phyloP scores from a whole-genome alignment of 176 grass and related monocot species.

The Musa troglodytarum region DNA sequence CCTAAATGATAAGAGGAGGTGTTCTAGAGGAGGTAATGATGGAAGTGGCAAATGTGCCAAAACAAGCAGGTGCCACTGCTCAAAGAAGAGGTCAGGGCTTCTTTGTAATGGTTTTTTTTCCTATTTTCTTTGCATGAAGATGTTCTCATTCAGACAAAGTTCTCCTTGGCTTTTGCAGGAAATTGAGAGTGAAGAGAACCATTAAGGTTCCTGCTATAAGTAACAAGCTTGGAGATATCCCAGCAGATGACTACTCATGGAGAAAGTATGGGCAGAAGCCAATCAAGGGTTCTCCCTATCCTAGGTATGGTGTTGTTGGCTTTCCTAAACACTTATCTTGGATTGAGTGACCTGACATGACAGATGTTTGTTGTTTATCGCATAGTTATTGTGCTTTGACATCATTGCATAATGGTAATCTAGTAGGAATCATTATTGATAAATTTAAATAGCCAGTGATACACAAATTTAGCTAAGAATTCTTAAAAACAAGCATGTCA shows the following conservation, averaged over 20 bases:
- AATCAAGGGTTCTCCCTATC: constrained; percentile 98
- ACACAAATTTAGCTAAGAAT: not conserved
- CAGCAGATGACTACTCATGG: constrained; percentile 88
- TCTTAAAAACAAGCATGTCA: too few relatives aligned
- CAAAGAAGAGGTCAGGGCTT: constrained; percentile 79
- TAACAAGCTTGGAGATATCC: constrained; percentile 92
- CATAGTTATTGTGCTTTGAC: not conserved
- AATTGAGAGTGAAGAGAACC: constrained; percentile 79
- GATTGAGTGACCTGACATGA: too few relatives aligned
- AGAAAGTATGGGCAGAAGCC: constrained; percentile 97
- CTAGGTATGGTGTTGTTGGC: constrained; percentile 47
- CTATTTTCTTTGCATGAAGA: not conserved
- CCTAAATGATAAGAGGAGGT: constrained; percentile 50
- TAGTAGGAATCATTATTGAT: not conserved
- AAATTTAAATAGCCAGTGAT: not conserved
- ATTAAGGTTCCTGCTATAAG: constrained; percentile 97
- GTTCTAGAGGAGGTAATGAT: constrained; percentile 49
- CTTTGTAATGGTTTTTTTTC: not conserved
- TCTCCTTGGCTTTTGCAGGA: constrained; percentile 33
- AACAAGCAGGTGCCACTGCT: constrained; percentile 67
- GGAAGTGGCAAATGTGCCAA: constrained; percentile 53
- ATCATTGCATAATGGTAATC: too few relatives aligned
- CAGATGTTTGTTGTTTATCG: not conserved
- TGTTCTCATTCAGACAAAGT: not conserved
- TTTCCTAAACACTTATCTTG: not conserved